Conservation (phyloP, 345 rosid genomes). For the Luvunga scandens region DNA sequence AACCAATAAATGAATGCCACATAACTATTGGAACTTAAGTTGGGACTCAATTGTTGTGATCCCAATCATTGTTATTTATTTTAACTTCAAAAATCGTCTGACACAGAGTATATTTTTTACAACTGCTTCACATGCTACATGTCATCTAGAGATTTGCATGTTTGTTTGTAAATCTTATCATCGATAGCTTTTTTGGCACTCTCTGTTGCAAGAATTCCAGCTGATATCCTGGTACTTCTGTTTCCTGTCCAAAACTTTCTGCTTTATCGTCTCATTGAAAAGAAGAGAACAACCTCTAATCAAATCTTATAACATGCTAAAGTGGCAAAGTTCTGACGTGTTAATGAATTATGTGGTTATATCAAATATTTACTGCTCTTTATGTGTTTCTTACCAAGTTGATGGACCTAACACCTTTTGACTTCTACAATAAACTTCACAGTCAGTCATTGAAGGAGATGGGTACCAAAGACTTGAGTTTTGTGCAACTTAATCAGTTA, state of each 20-base stretch:
- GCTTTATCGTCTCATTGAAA: not conserved
- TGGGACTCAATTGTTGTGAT: too few relatives aligned
- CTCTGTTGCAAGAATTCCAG: not conserved
- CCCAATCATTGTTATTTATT: not conserved
- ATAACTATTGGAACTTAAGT: too few relatives aligned
- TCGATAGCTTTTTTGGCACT: not conserved
- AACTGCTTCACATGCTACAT: not conserved
- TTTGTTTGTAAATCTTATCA: not conserved
- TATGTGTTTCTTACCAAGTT: not conserved
- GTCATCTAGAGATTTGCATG: not conserved
- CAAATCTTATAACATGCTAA: not conserved
- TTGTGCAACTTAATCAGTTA: constrained; percentile 96
- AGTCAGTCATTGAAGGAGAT: constrained; percentile 96
- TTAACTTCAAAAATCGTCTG: not conserved
- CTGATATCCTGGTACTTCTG: not conserved
- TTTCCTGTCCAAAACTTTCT: not conserved
- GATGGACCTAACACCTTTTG: not conserved
- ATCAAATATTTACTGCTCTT: not conserved
- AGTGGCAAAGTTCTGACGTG: not conserved
- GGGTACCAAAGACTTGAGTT: constrained; percentile 89
- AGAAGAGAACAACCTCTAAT: not conserved
- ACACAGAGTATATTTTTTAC: not conserved
- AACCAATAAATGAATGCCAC: too few relatives aligned
- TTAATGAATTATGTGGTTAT: not conserved
- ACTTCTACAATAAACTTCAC: constrained; percentile 21